Base-by-base conservation (phyloP, 2,329 filamentous ascomycete species). In the Mycosphaerelloides madeirae region DNA sequence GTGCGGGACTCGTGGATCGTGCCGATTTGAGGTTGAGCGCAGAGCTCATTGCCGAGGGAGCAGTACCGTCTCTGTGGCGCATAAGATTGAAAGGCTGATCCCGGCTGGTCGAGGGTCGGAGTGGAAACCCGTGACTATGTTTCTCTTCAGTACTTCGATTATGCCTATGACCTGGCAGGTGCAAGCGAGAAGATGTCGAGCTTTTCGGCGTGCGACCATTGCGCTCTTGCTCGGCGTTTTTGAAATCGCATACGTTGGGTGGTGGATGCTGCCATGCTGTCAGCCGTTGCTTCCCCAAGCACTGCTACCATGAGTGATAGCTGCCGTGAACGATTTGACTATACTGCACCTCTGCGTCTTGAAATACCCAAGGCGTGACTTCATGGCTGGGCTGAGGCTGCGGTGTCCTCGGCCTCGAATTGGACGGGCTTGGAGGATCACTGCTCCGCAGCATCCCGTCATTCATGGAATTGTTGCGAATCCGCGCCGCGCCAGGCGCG, bases 361-460 rank as follows among this genome's bases (percentile, higher is more conserved):
- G 93, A 64, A 93, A 97, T 50, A 95, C 77, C 77, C 95, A 98
- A n/a, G 93, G 93, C 31, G 95, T 93, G 46, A 98, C 89, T 68
- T 97, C 91, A 60, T 87, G 93, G 32, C 58, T 61, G n/a, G 63
- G 61, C 28, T 52, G 55, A 5, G 57, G 56, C 14, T 37, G 50
- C 25, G 90, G 89, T n/a, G 87, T 95, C 57, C 85, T 79, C 37
- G 90, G 87, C 55, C 87, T 78, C 20, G 85, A 89, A 25, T 80
- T 81, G 41, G 79, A 78, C 31, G 88, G 88, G 41, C 90, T 94
- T 35, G 76, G 77, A 52, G 90, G 68, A 32, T 70, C 60, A 39
- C 68, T 67, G 22, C 22, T 25, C 48, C 68, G 84, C 38, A 62
- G 55, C 38, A 68, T 59, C 49, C 83, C 75, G 53, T 83, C 83